Conservation (phyloP, 768 basidiomycete species). For the Chalciporus sphaerocephalus region DNA sequence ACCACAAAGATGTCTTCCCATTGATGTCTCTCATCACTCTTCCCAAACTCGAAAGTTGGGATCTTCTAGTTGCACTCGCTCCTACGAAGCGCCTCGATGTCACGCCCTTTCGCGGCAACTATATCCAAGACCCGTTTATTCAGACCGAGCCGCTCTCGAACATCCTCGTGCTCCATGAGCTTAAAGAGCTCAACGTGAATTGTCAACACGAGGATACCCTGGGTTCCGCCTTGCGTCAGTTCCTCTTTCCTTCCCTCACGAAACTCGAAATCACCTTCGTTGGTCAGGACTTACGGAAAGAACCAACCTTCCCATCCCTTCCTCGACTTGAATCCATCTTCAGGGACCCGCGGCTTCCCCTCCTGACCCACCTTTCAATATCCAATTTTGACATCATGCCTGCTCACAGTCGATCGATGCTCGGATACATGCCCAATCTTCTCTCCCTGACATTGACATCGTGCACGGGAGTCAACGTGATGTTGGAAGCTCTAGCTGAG, state of each 20-base stretch:
- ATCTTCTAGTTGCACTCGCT: constrained; percentile 39
- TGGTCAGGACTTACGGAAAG: constrained; percentile 25
- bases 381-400: constrained; percentile 41
- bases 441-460: constrained; percentile 43
- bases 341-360: constrained; percentile 50
- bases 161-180: constrained; percentile 22
- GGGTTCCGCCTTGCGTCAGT: constrained; percentile 37
- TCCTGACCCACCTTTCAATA: constrained; percentile 48
- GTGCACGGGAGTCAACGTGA: constrained; percentile 39
- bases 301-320: constrained; percentile 30
- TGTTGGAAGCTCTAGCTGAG: constrained; percentile 42
- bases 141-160: constrained; percentile 26
- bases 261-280: constrained; percentile 43
- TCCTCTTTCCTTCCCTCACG: constrained; percentile 42
- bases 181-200: constrained; percentile 44
- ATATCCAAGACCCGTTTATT: constrained; percentile 29
- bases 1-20: constrained; percentile 38
- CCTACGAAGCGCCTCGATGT: constrained; percentile 27
- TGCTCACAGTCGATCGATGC: constrained; percentile 39
- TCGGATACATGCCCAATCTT: constrained; percentile 51
- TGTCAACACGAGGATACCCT: constrained; percentile 39
- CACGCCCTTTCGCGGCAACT: constrained; percentile 29
- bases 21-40: constrained; percentile 40
- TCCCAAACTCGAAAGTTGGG: constrained; percentile 41
- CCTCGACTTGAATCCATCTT: constrained; percentile 51